Evolutionary conservation across 2,329 filamentous ascomycete species (phyloP).

Genomic region (Cordyceps farinosa): DNA sequence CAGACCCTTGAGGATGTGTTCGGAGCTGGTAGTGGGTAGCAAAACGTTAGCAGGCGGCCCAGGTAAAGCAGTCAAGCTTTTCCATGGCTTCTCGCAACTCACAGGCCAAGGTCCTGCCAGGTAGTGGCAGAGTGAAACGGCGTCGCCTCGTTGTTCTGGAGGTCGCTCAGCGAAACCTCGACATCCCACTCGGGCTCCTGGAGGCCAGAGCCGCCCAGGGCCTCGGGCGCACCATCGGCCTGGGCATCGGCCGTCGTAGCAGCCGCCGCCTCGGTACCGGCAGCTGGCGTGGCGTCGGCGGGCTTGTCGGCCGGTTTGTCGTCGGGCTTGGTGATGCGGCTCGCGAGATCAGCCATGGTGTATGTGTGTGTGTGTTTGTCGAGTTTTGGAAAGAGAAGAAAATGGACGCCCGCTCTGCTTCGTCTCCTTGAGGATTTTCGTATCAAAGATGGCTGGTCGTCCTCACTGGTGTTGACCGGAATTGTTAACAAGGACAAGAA

Average conservation of each 20-base stretch:
- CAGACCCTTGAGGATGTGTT: constrained; percentile 70
- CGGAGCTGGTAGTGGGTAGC: constrained; percentile 27
- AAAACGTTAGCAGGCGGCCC: no score
- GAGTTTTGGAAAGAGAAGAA: background rate
- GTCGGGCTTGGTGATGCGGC: constrained; percentile 47
- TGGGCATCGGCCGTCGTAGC: constrained; percentile 30
- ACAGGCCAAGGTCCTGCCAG: constrained; percentile 87
- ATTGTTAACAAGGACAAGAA: background rate
- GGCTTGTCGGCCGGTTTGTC: constrained; percentile 25
- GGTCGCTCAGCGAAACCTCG: constrained; percentile 85
- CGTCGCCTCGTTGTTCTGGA: constrained; percentile 81
- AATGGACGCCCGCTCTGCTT: background rate
- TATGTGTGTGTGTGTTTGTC: background rate
- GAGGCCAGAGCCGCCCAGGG: constrained; percentile 49
- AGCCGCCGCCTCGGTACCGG: constrained; percentile 15
- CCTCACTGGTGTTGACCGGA: background rate
- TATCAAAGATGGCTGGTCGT: background rate
- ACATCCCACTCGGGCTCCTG: constrained; percentile 80
- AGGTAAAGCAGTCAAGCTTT: no score
- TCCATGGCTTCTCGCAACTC: constrained; percentile 34
- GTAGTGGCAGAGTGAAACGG: constrained; percentile 80
- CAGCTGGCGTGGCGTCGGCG: constrained; percentile 22
- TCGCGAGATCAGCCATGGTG: constrained; percentile 48
- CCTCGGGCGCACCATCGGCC: constrained; percentile 35
- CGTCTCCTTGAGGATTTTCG: background rate